Evolutionary conservation across 768 basidiomycete species (phyloP), one percentile per base, ranked within the genome.

Genomic region (Daedaleopsis nitida): DNA sequence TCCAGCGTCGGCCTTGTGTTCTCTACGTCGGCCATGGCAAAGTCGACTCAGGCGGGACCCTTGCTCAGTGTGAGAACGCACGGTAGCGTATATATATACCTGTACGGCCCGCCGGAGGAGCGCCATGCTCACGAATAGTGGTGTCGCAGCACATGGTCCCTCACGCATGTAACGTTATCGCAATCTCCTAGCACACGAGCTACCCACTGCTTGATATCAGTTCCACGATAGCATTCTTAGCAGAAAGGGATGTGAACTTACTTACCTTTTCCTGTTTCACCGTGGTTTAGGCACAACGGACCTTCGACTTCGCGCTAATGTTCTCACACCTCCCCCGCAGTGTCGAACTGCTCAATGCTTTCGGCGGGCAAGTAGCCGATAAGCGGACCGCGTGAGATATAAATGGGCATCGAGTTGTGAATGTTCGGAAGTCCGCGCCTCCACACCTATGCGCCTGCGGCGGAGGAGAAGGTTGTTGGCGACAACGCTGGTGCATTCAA

Each of bases 1-100:
- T 64, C 62, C 52, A 65, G 60, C 23, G 47, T 42, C 42, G 59
- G 67, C 52, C 63, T 32, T n/a, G 59, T 35, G 51, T 48, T 47
- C 16, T 58, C 47, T 24, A 49, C 27, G 57, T 62, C 58, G 52
- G 66, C 37, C 66, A 67, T 67, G 56, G 27, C 27, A 32, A 7
- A 32, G 27, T 32, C 27, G 27, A 32, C 27, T 32, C 27, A 50
- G 27, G 39, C 45, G 60, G 60, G 55, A 50, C 44, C 58, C 58
- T 58, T 14, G 37, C 19, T 55, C 7, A 12, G 21, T 42, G 57
- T 52, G 58, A 53, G 58, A 59, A 54, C 1, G 12, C 19, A 13
- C 2, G 24, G 37, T 10, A 47, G 48, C 10, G 55, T 63, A 58
- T 63, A 59, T 63, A 63, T 23, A 27, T 12, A 49, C 23, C 10